Evolutionary conservation across 2,329 filamentous ascomycete genomes (phyloP).

Genomic region (Ascosphaera apis): DNA sequence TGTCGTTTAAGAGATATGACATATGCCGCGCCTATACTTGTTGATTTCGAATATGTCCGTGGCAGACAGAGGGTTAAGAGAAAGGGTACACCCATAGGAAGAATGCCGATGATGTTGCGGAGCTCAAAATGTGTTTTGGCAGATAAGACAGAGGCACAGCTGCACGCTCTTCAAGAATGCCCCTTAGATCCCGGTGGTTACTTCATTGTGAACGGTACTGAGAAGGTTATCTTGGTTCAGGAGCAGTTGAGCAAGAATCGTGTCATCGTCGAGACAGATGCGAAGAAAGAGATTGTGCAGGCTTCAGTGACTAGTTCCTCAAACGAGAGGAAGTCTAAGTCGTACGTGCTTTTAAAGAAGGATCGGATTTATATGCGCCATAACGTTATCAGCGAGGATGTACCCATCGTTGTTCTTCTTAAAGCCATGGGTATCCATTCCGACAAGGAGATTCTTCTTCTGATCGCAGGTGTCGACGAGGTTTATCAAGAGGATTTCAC

Average conservation of each 20-base stretch:
- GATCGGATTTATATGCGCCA: constrained; percentile 74
- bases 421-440: constrained; percentile 87
- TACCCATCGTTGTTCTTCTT: constrained; percentile 84
- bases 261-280: constrained; percentile 83
- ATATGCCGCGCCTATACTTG: constrained; percentile 84
- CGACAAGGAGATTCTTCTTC: constrained; percentile 80
- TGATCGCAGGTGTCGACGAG: constrained; percentile 70
- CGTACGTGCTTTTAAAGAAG: constrained; percentile 85
- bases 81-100: constrained; percentile 54
- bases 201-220: constrained; percentile 91
- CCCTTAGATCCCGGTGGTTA: constrained; percentile 91
- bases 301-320: constrained; percentile 94
- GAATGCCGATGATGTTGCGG: constrained; percentile 90
- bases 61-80: constrained; percentile 56
- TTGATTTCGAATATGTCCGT: constrained; percentile 76
- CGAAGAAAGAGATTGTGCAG: constrained; percentile 80
- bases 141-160: constrained; percentile 62
- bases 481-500: constrained; percentile 87
- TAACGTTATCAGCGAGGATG: constrained; percentile 76
- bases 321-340: constrained; percentile 93
- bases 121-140: constrained; percentile 80
- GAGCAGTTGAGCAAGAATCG: constrained; percentile 98
- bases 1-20: constrained; percentile 91
- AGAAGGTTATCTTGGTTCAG: constrained; percentile 96
- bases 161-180: constrained; percentile 87